These are phyloP conservation scores for Hyaloscypha variabilis DNA, from an alignment of 495 filamentous ascomycete species.

Conservation along the genomic window DNA sequence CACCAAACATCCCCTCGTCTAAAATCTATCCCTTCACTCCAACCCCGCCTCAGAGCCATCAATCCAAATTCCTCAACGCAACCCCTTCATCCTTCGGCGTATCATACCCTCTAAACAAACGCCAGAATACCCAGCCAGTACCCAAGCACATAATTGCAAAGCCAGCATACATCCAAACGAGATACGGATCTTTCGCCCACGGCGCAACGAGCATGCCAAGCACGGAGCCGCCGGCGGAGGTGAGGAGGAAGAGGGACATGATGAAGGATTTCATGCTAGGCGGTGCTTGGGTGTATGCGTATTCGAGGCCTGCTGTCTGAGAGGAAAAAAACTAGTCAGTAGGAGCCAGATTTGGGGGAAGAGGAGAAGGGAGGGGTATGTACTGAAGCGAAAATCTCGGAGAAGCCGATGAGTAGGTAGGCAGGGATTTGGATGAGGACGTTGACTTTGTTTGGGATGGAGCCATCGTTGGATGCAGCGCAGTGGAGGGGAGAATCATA, in stretches of 20 bases:
- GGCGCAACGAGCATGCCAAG: slow-evolving; percentile 69
- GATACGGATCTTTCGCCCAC: slow-evolving; percentile 65
- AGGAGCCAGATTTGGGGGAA: neutral
- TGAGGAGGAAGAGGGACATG: slow-evolving; percentile 67
- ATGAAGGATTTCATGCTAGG: slow-evolving; percentile 77
- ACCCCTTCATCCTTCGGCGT: slow-evolving; percentile 66
- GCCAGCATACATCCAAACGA: slow-evolving; percentile 65
- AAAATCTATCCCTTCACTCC: no score
- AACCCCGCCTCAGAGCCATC: no score
- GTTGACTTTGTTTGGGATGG: slow-evolving; percentile 41
- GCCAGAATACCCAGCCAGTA: slow-evolving; percentile 62
- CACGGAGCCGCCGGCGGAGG: slow-evolving; percentile 68
- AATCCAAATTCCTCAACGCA: slow-evolving; percentile 6
- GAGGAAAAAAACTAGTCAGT: neutral
- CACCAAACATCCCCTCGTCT: no score
- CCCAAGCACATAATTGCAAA: slow-evolving; percentile 64
- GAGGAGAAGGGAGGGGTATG: neutral
- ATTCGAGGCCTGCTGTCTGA: slow-evolving; percentile 51
- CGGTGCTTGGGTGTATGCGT: slow-evolving; percentile 81
- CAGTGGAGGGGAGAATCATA: slow-evolving; percentile 48
- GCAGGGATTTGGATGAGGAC: slow-evolving; percentile 36
- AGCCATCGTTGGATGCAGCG: slow-evolving; percentile 18
- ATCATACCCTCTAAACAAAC: slow-evolving; percentile 59
- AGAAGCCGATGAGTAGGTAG: slow-evolving; percentile 40
- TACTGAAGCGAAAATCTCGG: slow-evolving; percentile 48